Evolutionary conservation across 148 eudicot genomes (phyloP), one percentile per base, ranked within the genome.

Genomic region (Agrostemma githago): DNA sequence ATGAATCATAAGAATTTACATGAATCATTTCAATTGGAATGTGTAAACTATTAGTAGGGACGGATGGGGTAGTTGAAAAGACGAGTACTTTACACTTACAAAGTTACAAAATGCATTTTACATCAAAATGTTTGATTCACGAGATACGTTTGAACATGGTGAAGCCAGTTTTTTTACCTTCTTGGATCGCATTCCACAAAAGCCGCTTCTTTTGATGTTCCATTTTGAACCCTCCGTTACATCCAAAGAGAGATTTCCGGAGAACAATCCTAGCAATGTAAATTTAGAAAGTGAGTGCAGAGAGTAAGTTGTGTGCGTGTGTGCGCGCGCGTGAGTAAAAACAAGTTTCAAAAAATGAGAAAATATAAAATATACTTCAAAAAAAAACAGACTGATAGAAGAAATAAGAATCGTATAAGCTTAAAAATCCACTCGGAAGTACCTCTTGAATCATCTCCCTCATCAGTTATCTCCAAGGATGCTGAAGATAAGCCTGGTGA

Each of bases 141-240:
- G n/a, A 62, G 11, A 60, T 53, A 57, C 5, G 3, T 5, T 65
- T 10, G 2, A 66, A 62, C 26, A 40, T 8, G 19, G 68, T 44
- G 58, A 58, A 64, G 72, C 43, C 72, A 41, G 21, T n/a, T 68
- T 80, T n/a, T 68, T 80, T 76, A 94, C 98, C 98, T 88, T 94
- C 86, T 89, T 94, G 66, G 98, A 91, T 70, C 98, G 92, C 98
- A 94, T 94, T 72, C 98, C 98, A 79, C 98, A 94, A 74, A 94
- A 94, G 82, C 98, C 98, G 80, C 97, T 79, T 82, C 98, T 86
- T 48, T 79, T 85, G 19, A 94, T 92, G 72, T 87, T 92, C 98
- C 96, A 94, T 78, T 71, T 86, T 70, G 98, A 74, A 71, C 87
- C 88, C 77, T 88, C 98, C 60, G 73, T 83, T 51, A 90, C 84